phyloP scores from a whole-genome alignment of 1,284 basidiomycete genomes.

The Ustilago lituana region DNA sequence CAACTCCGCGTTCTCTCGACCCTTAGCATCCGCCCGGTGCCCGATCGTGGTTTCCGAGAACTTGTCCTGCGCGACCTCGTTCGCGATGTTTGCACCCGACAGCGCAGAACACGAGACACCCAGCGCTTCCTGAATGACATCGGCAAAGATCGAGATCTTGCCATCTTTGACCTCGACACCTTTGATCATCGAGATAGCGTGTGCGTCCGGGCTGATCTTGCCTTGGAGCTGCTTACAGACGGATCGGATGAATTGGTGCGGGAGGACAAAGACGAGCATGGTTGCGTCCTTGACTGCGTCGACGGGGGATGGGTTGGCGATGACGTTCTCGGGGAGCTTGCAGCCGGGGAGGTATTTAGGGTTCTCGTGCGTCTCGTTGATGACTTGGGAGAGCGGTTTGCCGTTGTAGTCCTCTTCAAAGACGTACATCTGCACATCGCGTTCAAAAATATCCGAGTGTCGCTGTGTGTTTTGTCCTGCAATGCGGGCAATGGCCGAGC shows the following conservation, averaged over 20 bases:
- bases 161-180: conserved; percentile 68
- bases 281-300: conserved; percentile 72
- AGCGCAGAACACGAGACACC: conserved; percentile 71
- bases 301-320: conserved; percentile 70
- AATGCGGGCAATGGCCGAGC: conserved; percentile 73
- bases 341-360: conserved; percentile 72
- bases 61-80: conserved; percentile 71
- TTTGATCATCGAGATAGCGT: conserved; percentile 68
- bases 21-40: conserved; percentile 68
- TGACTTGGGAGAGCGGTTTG: conserved; percentile 71
- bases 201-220: conserved; percentile 57
- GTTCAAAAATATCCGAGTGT: conserved; percentile 67
- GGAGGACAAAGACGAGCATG: conserved; percentile 72
- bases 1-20: conserved; percentile 48
- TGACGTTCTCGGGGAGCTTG: conserved; percentile 71
- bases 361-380: conserved; percentile 73
- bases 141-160: conserved; percentile 72
- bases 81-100: conserved; percentile 73
- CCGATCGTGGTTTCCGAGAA: conserved; percentile 73
- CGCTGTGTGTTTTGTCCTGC: conserved; percentile 69
- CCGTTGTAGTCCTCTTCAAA: conserved; percentile 69
- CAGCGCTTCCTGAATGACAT: conserved; percentile 71
- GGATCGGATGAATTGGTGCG: conserved; percentile 70
- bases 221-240: conserved; percentile 63
- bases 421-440: conserved; percentile 62